Percentiles rank a stretch among this genome's conserved stretches.
These are phyloP conservation scores for Polyporus arcularius DNA, from an alignment of 768 basidiomycete species.

Conservation along the genomic window DNA sequence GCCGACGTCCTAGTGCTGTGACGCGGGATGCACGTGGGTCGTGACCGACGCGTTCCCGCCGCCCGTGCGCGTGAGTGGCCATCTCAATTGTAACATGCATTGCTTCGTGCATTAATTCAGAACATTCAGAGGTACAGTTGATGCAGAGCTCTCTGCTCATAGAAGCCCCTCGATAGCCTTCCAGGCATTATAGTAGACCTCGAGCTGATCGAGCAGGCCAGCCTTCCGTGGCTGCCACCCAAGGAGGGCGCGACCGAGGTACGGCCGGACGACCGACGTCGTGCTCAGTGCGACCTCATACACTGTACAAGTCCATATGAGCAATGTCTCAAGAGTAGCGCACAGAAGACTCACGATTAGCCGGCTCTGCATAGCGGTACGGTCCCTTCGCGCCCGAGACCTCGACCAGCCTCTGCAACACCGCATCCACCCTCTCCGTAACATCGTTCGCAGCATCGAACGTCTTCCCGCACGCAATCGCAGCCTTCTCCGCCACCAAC, in stretches of 20 bases:
- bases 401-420: slow-evolving; percentile 39
- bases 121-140: too few relatives aligned
- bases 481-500: slow-evolving; percentile 40
- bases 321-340: background rate
- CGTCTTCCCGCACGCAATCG: slow-evolving; percentile 37
- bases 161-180: slow-evolving; percentile 24
- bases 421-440: slow-evolving; percentile 42
- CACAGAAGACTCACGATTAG: slow-evolving; percentile 33
- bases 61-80: too few relatives aligned
- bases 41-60: too few relatives aligned
- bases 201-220: slow-evolving; percentile 44
- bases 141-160: too few relatives aligned
- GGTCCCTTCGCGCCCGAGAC: slow-evolving; percentile 39
- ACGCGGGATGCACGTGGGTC: too few relatives aligned
- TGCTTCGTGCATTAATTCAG: too few relatives aligned
- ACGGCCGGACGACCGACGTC: slow-evolving; percentile 36
- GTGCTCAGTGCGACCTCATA: slow-evolving; percentile 38
- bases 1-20: too few relatives aligned
- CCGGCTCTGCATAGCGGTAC: slow-evolving; percentile 36
- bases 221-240: slow-evolving; percentile 46
- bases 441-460: slow-evolving; percentile 43
- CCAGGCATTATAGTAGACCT: slow-evolving; percentile 43
- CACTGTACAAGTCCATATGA: slow-evolving; percentile 21
- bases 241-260: slow-evolving; percentile 42
- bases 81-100: too few relatives aligned